Percentiles rank a stretch among this genome's conserved stretches.
Evolutionary conservation across 2,329 filamentous ascomycete species (phyloP).

Genomic region (Fusarium sulawesiense): DNA sequence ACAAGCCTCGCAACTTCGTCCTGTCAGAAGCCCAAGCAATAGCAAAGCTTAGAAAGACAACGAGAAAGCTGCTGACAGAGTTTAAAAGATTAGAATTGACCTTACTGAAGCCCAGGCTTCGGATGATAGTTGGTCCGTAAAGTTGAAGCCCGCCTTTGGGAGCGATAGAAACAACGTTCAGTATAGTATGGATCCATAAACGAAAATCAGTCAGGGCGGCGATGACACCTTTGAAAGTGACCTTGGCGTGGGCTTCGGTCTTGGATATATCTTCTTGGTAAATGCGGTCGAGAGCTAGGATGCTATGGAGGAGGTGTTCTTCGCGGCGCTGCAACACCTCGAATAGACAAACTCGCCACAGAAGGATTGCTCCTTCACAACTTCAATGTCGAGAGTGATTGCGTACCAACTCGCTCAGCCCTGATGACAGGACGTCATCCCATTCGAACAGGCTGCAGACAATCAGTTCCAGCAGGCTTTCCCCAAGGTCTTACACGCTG

Average conservation of each 20-base stretch:
- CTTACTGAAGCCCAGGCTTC: constrained; percentile 39
- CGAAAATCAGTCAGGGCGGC: constrained; percentile 23
- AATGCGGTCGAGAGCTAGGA: constrained; percentile 45
- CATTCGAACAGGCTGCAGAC: constrained; percentile 50
- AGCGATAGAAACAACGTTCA: constrained; percentile 38
- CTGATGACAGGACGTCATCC: constrained; percentile 53
- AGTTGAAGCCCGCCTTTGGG: constrained; percentile 45
- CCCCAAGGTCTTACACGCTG: constrained; percentile 50
- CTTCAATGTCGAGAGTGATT: constrained; percentile 54
- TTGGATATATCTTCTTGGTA: constrained; percentile 39
- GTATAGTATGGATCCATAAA: constrained; percentile 36
- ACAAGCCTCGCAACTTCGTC: constrained; percentile 35
- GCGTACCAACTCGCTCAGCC: constrained; percentile 50
- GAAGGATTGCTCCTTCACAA: constrained; percentile 51
- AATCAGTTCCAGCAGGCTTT: constrained; percentile 50
- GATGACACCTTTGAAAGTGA: constrained; percentile 10
- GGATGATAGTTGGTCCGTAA: constrained; percentile 40
- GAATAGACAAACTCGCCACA: constrained; percentile 49
- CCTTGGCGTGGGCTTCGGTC: constrained; percentile 14
- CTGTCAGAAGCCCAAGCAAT: constrained; percentile 35
- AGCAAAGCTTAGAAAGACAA: constrained; percentile 32
- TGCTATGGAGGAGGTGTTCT: constrained; percentile 51
- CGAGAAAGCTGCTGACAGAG: constrained; percentile 33
- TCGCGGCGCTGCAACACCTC: constrained; percentile 49
- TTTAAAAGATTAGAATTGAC: constrained; percentile 42